Conservation (phyloP, 192 early-diverging fungal species). For the Linnemannia hyalina region DNA sequence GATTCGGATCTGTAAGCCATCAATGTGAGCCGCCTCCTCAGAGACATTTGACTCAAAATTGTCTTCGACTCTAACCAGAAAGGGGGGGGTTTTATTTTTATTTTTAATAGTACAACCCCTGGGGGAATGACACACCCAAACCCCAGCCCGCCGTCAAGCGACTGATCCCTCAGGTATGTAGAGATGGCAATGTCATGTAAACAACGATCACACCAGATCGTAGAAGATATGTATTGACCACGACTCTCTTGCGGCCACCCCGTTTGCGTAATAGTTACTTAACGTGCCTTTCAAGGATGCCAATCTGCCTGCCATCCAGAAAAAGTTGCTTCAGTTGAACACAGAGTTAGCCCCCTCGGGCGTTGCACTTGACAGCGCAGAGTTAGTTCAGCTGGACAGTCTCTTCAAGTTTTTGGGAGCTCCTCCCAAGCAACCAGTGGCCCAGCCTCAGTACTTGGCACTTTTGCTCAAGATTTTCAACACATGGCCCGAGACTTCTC, state of each 20-base stretch:
- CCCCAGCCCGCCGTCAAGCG: conserved; percentile 17
- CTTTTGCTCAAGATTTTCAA: conserved; percentile 67
- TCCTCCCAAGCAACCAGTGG: conserved; percentile 25
- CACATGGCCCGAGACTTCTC: conserved; percentile 74
- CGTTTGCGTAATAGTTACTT: conserved; percentile 29
- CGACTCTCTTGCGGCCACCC: conserved; percentile 11
- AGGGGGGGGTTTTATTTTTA: no score
- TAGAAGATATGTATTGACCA: background rate
- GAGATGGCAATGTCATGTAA: no score
- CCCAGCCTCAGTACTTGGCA: conserved; percentile 46
- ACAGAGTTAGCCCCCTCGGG: conserved; percentile 53
- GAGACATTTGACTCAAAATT: background rate
- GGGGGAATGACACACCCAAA: conserved; percentile 40
- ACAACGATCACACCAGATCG: background rate
- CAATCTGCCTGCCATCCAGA: conserved; percentile 77
- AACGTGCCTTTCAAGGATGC: conserved; percentile 79
- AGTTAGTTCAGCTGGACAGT: conserved; percentile 37
- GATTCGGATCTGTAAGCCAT: conserved; percentile 18
- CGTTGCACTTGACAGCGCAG: conserved; percentile 15
- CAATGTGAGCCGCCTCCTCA: background rate
- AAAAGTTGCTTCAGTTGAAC: conserved; percentile 84
- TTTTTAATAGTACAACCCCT: conserved; percentile 41
- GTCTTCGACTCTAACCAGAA: background rate
- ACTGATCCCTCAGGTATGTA: conserved; percentile 42
- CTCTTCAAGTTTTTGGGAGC: conserved; percentile 59